Conservation (phyloP, 1,284 basidiomycete species). For the Xerocomus nothofagi region DNA sequence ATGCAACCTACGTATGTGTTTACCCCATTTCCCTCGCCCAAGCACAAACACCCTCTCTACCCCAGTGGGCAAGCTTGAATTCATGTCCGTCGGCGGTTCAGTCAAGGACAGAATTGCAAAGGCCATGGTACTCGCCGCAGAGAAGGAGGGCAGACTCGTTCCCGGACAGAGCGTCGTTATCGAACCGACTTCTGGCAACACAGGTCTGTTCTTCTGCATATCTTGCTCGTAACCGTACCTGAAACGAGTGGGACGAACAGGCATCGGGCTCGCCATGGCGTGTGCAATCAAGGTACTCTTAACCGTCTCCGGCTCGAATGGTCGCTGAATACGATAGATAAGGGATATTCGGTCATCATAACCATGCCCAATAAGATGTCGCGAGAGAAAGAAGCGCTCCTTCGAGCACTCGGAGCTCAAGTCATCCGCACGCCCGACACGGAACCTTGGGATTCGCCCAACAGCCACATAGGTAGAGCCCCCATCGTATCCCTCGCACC, state of each 20-base stretch:
- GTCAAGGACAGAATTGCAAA: constrained; percentile 97
- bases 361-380: constrained; percentile 98
- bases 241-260: constrained; percentile 38
- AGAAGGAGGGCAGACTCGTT: constrained; percentile 81
- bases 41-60: background rate
- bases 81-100: constrained; percentile 88
- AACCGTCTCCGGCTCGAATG: constrained; percentile 17
- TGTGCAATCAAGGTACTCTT: constrained; percentile 83
- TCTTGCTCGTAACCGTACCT: background rate
- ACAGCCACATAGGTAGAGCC: constrained; percentile 86
- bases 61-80: constrained; percentile 90
- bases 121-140: constrained; percentile 94
- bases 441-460: constrained; percentile 81
- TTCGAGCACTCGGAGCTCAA: constrained; percentile 90
- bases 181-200: constrained; percentile 93
- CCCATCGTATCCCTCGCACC: constrained; percentile 31
- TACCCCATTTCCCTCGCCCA: background rate
- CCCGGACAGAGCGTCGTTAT: constrained; percentile 92
- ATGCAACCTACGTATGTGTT: constrained; percentile 82
- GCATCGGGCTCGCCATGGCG: constrained; percentile 89
- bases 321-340: constrained; percentile 79
- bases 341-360: constrained; percentile 92
- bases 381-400: constrained; percentile 89
- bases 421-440: constrained; percentile 94
- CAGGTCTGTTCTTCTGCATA: constrained; percentile 55